Evolutionary conservation across 2,329 filamentous ascomycete species (phyloP), one percentile per base, ranked within the genome.

Genomic region (Colletotrichum sp.): DNA sequence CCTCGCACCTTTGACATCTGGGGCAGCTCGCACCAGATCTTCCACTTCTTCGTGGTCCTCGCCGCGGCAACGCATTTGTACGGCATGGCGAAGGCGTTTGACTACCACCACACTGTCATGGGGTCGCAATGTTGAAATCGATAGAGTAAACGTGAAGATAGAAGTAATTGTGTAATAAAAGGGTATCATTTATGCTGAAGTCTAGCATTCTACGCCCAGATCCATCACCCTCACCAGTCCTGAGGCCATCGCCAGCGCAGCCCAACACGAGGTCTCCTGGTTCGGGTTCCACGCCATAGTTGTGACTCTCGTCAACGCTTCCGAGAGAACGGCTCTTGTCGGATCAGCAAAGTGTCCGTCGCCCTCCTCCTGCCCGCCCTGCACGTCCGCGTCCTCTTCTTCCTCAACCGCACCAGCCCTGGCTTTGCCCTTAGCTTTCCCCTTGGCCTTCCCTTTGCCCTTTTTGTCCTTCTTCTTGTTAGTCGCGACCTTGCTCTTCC

Each of bases 21-120:
- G 91, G 96, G 97, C 49, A 96, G 93, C 82, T 98, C 95, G 24
- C 97, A 99, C 85, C 97, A 99, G 86, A 94, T 99, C 78, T 99
- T 99, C 84, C 97, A 99, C 86, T 88, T 98, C 52, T 90, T 97
- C 78, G 96, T 99, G 32, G 88, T 99, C 18, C 84, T 96, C 76
- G 97, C 97, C 1, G 96, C 95, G 1, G 90, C 91, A 2, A 91
- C 94, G 28, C 97, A 99, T 87, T 87, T 99, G 76, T 93, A 92
- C 68, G 96, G 95, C 65, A 90, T 99, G 86, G 83, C 95, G 34
- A 94, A 92, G 84, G 96, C 96, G 6, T 98, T 98, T 85, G 95
- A 98, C 85, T 93, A 95, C 82, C 93, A 95, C 81, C 96, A 98
- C 84, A 90, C 89, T 72, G 85, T 89, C 49, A 85, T 89, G 83